Percentiles rank a stretch among this genome's conserved stretches.
Conservation (phyloP, 169 alveolate species). For the Condylostoma magnum region DNA sequence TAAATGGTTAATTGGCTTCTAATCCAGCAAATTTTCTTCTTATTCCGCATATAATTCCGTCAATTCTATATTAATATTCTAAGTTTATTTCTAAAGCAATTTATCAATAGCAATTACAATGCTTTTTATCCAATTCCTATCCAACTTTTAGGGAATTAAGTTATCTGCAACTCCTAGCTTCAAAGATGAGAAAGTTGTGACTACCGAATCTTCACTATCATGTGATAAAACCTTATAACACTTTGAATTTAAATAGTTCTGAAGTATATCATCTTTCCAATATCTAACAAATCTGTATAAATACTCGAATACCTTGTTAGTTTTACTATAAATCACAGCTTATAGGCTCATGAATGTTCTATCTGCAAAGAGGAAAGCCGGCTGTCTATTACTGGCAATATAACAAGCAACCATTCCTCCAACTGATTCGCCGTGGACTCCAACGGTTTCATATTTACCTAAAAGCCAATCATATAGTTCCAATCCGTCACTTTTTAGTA, state of each 20-base stretch:
- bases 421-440: constrained; percentile 51
- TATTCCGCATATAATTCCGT: no score
- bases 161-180: constrained; percentile 32
- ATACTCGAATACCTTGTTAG: constrained; percentile 23
- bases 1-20: no score
- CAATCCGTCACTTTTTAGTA: constrained; percentile 65
- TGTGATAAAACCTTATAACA: constrained; percentile 45
- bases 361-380: constrained; percentile 50
- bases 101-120: no score
- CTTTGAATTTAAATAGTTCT: constrained; percentile 2
- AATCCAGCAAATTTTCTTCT: no score
- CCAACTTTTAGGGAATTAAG: no score
- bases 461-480: no score
- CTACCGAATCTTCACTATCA: constrained; percentile 42
- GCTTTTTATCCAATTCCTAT: no score
- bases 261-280: constrained; percentile 4
- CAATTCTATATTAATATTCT: no score
- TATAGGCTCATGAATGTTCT: constrained; percentile 41
- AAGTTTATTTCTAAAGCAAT: no score
- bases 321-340: constrained; percentile 24
- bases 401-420: constrained; percentile 49
- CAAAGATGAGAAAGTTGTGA: constrained; percentile 35
- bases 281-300: background rate
- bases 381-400: constrained; percentile 33
- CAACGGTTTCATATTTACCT: constrained; percentile 32